Conservation (phyloP, 352 stramenopile species). For the Globisporangium middletonii region DNA sequence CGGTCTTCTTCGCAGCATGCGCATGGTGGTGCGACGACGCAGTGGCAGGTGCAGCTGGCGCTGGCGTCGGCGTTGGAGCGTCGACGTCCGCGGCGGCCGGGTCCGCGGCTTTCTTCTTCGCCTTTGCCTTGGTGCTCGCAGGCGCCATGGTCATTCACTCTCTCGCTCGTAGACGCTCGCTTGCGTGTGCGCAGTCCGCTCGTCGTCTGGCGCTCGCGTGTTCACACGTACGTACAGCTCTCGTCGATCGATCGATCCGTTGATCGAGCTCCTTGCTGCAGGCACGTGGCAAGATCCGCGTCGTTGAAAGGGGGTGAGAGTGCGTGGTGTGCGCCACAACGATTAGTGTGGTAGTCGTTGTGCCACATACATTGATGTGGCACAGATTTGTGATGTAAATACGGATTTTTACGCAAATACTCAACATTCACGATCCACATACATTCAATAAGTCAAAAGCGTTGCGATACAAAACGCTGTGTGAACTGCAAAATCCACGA, state of each 20-base stretch:
- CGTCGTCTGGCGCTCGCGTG: background rate
- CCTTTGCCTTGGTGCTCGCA: constrained; percentile 25
- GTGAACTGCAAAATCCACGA: too few species aligned
- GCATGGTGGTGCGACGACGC: constrained; percentile 1
- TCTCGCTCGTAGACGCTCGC: background rate
- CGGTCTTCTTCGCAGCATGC: constrained; percentile 5
- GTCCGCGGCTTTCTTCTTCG: constrained; percentile 37
- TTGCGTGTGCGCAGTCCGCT: background rate
- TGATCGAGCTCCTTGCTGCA: background rate
- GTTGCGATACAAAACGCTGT: too few species aligned
- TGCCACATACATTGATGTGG: too few species aligned
- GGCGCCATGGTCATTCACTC: constrained; percentile 26
- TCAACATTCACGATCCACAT: too few species aligned
- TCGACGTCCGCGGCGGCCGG: constrained; percentile 13
- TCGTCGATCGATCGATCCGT: too few species aligned
- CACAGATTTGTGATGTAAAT: too few species aligned
- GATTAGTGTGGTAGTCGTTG: too few species aligned
- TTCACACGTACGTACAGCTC: background rate
- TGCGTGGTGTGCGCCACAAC: too few species aligned
- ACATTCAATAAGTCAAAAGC: too few species aligned
- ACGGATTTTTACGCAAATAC: too few species aligned
- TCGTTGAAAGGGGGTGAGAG: background rate
- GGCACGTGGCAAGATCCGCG: constrained; percentile 10
- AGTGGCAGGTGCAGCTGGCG: background rate
- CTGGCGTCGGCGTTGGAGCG: constrained; percentile 3